Evolutionary conservation across 331 rosid species (phyloP).

Genomic region (Cydonia oblonga): DNA sequence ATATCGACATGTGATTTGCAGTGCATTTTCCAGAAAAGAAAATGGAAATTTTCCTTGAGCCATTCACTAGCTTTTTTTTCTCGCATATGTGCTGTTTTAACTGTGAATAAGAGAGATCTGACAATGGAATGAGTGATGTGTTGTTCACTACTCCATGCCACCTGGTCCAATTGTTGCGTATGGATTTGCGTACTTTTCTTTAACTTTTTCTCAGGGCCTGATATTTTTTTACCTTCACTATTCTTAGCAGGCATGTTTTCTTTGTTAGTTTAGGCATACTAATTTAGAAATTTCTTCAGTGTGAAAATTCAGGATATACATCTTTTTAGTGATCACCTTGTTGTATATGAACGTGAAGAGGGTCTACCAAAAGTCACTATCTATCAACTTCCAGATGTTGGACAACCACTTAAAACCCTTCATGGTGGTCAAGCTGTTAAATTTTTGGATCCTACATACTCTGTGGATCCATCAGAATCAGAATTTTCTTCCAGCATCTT

Average conservation of each 20-base stretch:
- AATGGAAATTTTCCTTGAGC: background rate
- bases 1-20: background rate
- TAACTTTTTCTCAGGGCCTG: background rate
- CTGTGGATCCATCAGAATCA: slow-evolving; percentile 41
- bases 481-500: slow-evolving; percentile 64
- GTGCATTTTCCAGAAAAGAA: background rate
- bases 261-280: slow-evolving; percentile 19
- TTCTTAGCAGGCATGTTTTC: background rate
- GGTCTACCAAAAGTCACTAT: slow-evolving; percentile 68
- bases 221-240: background rate
- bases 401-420: slow-evolving; percentile 54
- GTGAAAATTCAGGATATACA: slow-evolving; percentile 70
- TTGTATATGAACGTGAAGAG: slow-evolving; percentile 62
- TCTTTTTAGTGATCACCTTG: slow-evolving; percentile 63
- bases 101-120: background rate
- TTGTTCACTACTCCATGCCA: background rate
- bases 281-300: slow-evolving; percentile 36
- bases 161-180: background rate
- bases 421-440: slow-evolving; percentile 49
- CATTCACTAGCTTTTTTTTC: background rate
- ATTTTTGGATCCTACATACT: slow-evolving; percentile 65
- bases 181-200: background rate
- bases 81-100: background rate
- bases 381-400: slow-evolving; percentile 59
- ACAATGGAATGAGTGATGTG: background rate